Evolutionary conservation across 169 alveolate species (phyloP).

Genomic region (Plasmodium chabaudi): DNA sequence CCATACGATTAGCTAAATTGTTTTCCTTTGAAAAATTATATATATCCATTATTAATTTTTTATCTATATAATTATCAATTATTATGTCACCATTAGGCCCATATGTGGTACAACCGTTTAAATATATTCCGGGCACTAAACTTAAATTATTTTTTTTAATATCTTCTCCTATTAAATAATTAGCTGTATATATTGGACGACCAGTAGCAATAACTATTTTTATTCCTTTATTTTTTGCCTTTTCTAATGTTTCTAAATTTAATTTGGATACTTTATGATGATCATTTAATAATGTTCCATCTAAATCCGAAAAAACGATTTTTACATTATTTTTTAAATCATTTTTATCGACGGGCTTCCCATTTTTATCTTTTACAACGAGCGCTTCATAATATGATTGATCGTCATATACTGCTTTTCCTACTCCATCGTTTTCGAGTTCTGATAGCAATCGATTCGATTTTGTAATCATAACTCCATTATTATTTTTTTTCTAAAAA

Average conservation of each 20-base stretch:
- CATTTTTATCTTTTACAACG: constrained; percentile 31
- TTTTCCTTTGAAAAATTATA: constrained; percentile 55
- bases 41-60: constrained; percentile 43
- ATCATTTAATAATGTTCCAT: constrained; percentile 54
- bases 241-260: constrained; percentile 38
- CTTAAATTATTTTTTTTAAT: constrained; percentile 35
- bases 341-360: constrained; percentile 9
- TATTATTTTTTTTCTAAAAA: no score
- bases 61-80: constrained; percentile 34
- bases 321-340: constrained; percentile 39
- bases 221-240: constrained; percentile 47
- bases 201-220: constrained; percentile 56
- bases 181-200: constrained; percentile 36
- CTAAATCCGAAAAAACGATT: constrained; percentile 51
- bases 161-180: constrained; percentile 42
- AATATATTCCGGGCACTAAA: constrained; percentile 78
- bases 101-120: constrained; percentile 79
- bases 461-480: no score
- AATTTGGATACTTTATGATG: constrained; percentile 18
- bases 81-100: constrained; percentile 75
- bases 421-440: no score
- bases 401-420: no score
- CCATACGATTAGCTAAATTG: constrained; percentile 38
- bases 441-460: no score
- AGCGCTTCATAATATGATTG: background rate